Evolutionary conservation across 768 basidiomycete species (phyloP), one percentile per base, ranked within the genome.

Genomic region (Rhodosporidiobolus sp.): DNA sequence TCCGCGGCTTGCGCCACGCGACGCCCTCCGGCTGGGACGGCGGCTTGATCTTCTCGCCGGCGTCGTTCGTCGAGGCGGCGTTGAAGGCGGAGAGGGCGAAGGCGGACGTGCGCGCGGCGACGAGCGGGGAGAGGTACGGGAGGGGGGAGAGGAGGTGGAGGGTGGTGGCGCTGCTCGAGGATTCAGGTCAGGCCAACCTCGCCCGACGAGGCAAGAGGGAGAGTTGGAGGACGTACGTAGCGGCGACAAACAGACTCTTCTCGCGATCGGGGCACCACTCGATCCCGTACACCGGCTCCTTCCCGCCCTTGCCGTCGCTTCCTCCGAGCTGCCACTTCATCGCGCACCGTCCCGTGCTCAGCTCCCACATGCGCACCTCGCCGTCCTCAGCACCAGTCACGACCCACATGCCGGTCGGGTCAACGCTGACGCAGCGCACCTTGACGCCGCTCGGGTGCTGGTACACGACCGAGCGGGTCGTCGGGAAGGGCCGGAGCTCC

Each of bases 401-500:
- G 14, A 88, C 89, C 94, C 95, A 99, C 52, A 86, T 87, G 50
- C 94, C 94, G 73, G 92, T 89, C 14, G 94, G 90, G 79, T 93
- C 94, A 65, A 91, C 81, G 65, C 88, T 88, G 59, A 92, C 80
- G 77, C 89, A 88, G 67, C 95, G 85, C 43, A 88, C 89, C 46
- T 90, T 86, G 49, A 86, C 85, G 52, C 79, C 79, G 30, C 84
- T 85, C 1, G 85, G 81, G 80, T 96, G 95, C 24, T 83, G 78
- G 76, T 92, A 88, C 74, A 84, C 84, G 67, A 97, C 84, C 53
- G 88, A 88, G 70, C 85, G 86, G 79, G 94, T 91, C 68, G 87
- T 90, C 11, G 96, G 96, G 89, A 97, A 99, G 4, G 96, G 96
- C 66, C 88, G 89, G 62, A 99, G 83, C 79, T 91, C 94, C 78